phyloP scores from a whole-genome alignment of 164 flowering plant species.

The Cinnamomum chago region DNA sequence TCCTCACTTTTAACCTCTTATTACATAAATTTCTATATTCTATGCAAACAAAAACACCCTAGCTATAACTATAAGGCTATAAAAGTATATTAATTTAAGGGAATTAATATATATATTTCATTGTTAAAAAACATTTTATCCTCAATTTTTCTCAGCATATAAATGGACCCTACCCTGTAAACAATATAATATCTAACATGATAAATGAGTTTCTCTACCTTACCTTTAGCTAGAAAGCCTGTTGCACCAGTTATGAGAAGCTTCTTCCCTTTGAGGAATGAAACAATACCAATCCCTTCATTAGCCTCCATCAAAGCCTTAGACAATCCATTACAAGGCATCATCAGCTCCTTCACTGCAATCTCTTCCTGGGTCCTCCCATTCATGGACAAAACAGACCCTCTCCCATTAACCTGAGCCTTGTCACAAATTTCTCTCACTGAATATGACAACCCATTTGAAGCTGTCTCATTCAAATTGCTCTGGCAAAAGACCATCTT shows the following conservation, averaged over 20 bases:
- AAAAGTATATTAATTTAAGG: no score
- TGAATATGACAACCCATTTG: constrained; percentile 35
- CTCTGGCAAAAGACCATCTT: constrained; percentile 40
- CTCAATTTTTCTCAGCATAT: no score
- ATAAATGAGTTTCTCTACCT: no score
- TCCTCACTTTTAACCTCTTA: no score
- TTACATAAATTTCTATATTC: no score
- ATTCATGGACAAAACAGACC: constrained; percentile 45
- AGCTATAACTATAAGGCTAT: no score
- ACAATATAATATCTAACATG: no score
- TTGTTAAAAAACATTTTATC: no score
- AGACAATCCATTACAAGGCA: constrained; percentile 23
- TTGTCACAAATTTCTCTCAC: constrained; percentile 28
- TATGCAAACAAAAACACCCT: no score
- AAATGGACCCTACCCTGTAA: no score
- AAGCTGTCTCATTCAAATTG: constrained; percentile 33
- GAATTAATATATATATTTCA: no score
- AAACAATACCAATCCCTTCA: constrained; percentile 76
- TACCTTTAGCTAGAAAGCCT: constrained; percentile 92
- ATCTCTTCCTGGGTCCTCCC: constrained; percentile 35
- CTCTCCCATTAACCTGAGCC: constrained; percentile 32
- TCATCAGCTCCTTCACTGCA: constrained; percentile 33
- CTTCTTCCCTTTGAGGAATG: constrained; percentile 64
- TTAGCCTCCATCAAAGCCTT: constrained; percentile 32
- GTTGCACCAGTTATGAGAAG: constrained; percentile 90